Conservation (phyloP, 305 asterid species). For the Fraxinus nigra region DNA sequence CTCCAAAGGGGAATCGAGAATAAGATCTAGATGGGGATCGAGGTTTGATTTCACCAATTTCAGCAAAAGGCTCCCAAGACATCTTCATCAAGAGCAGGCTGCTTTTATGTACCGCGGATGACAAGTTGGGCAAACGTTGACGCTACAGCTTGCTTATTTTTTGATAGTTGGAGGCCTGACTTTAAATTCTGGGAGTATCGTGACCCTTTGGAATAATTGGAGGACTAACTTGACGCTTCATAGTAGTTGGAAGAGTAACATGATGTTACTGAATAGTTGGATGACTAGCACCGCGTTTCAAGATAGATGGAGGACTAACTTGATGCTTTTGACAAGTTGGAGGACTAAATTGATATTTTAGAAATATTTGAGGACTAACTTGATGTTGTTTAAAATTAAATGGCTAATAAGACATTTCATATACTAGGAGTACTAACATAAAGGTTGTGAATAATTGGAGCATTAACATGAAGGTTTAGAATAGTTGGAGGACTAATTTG, state of each 20-base stretch:
- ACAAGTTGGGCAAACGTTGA: background rate
- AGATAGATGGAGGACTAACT: background rate
- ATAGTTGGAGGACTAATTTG: background rate
- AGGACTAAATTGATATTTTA: background rate
- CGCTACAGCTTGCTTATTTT: background rate
- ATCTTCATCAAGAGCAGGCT: background rate
- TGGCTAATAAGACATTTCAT: background rate
- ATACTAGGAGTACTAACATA: background rate
- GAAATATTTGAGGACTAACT: background rate
- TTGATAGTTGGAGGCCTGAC: background rate
- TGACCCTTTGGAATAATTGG: background rate
- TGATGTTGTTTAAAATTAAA: background rate
- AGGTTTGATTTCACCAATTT: conserved; percentile 20
- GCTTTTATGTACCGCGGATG: background rate
- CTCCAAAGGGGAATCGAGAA: background rate
- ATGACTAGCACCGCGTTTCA: background rate
- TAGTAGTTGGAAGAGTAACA: background rate
- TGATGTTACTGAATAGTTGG: background rate
- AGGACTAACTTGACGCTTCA: background rate
- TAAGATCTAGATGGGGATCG: conserved; percentile 20
- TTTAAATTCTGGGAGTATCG: background rate
- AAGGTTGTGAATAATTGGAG: background rate
- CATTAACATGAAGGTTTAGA: background rate
- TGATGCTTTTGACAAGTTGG: background rate
- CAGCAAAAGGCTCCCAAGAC: conserved; percentile 22